Conservation (phyloP, 257 asterid genomes). For the Solanum medicagineum region DNA sequence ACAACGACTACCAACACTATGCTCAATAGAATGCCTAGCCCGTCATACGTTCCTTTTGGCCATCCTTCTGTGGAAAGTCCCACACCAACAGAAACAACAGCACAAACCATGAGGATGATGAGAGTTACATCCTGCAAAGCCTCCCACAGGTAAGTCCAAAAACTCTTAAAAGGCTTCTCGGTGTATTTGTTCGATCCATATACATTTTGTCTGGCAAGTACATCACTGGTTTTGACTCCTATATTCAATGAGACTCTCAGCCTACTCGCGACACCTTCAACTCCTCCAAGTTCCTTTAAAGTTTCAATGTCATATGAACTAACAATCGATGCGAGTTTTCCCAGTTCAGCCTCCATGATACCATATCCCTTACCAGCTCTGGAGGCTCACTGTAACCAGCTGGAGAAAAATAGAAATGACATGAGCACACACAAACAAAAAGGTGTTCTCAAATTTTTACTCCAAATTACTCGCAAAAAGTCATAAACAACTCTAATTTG, state of each 20-base stretch:
- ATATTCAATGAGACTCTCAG: conserved; percentile 36
- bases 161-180: conserved; percentile 54
- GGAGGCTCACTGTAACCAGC: conserved; percentile 26
- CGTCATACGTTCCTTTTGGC: conserved; percentile 77
- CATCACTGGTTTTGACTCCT: conserved; percentile 38
- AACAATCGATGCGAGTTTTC: conserved; percentile 18
- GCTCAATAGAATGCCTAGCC: conserved; percentile 52
- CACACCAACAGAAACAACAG: conserved; percentile 53
- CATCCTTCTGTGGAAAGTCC: conserved; percentile 77
- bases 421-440: not conserved
- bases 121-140: conserved; percentile 73
- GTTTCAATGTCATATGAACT: conserved; percentile 47
- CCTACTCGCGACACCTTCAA: conserved; percentile 37
- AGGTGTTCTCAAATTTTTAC: not conserved
- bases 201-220: conserved; percentile 25
- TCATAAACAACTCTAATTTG: not conserved
- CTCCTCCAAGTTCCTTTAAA: conserved; percentile 44
- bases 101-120: conserved; percentile 56
- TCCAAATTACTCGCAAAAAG: not conserved
- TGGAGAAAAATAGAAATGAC: conserved; percentile 5
- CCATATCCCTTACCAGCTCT: conserved; percentile 3
- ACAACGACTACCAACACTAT: conserved; percentile 58
- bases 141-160: conserved; percentile 70
- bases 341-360: not conserved
- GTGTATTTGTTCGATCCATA: conserved; percentile 47